Base-by-base conservation (phyloP, 805 yeast species). In the Barnettozyma sucrosica region DNA sequence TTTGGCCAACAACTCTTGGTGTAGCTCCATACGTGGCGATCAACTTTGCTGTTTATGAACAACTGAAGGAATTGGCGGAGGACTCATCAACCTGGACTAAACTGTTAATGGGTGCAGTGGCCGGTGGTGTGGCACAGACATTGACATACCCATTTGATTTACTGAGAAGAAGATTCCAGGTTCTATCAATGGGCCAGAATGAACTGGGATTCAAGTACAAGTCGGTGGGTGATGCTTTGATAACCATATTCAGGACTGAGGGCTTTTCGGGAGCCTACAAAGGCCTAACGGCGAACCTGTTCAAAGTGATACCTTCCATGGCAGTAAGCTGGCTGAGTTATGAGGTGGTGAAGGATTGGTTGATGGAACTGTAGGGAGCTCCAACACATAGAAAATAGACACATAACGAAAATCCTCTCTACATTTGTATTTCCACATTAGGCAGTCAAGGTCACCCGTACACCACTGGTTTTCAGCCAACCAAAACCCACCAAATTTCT, bases 21-120 rank as follows among this genome's bases (percentile, higher is more conserved):
- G 97, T 93, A 19, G 97, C 96, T 1, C 97, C 98, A 1, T 93
- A 90, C 61, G 97, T 89, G 28, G 96, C 96, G 4, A 76, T 92
- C 45, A 92, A 90, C 66, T 92, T 92, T 63, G 84, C 96, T 2
- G 80, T 89, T 41, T 92, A 90, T 69, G 98, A 93, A 61, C 80
- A 77, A 51, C 61, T 89, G 54, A 79, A 89, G 52, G 93, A 83
- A 50, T 60, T 69, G 45, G 67, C 76, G 64, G 68, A 74, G 1
- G 45, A 64, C 42, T 57, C 56, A 43, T 62, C 66, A 47, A 80
- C 83, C 4, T 53, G 67, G 34, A 78, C 80, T 66, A 85, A 83
- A 58, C 67, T 92, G 21, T 55, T 75, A 1, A 77, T 90, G 9
- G 99, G 98, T 7, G 98, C 96, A 0, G 57, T 85, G 25, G 77